A percentile compares a stretch with the other conserved stretches of the same genome.
Conservation (phyloP, 2,329 filamentous ascomycete genomes). For the Calonectria hongkongensis region DNA sequence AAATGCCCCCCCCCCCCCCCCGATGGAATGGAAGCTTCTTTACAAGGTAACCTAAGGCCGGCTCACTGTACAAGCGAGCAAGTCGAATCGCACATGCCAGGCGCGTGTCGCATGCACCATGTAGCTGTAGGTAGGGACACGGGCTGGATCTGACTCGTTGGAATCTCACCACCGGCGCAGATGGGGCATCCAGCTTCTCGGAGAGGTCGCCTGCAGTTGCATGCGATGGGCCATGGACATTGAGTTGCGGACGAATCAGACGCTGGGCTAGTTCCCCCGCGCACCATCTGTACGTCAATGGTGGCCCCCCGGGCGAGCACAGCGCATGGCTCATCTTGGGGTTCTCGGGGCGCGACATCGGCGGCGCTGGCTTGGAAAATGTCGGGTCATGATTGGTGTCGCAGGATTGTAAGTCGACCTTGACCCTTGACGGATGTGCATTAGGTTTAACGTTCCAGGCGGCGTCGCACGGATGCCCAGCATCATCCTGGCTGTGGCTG, state of each 20-base stretch:
- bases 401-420: conserved; percentile 45
- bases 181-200: conserved; percentile 48
- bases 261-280: conserved; percentile 48
- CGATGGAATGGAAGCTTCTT: conserved; percentile 35
- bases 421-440: conserved; percentile 52
- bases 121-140: conserved; percentile 22
- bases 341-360: conserved; percentile 58
- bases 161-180: conserved; percentile 36
- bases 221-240: conserved; percentile 41
- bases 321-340: conserved; percentile 44
- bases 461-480: conserved; percentile 51
- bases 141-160: conserved; percentile 38
- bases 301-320: conserved; percentile 43
- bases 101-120: conserved; percentile 19
- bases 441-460: conserved; percentile 55
- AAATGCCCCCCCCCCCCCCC: too few species aligned
- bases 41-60: conserved; percentile 24
- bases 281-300: conserved; percentile 55
- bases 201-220: conserved; percentile 41
- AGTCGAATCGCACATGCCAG: conserved; percentile 28
- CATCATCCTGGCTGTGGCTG: conserved; percentile 52
- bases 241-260: conserved; percentile 51
- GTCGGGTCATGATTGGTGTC: conserved; percentile 57
- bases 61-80: conserved; percentile 31
- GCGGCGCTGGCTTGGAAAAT: conserved; percentile 56